Percentiles rank a stretch among this genome's conserved stretches.
Conservation (phyloP, 2,329 filamentous ascomycete genomes). For the Diaporthe vexans region DNA sequence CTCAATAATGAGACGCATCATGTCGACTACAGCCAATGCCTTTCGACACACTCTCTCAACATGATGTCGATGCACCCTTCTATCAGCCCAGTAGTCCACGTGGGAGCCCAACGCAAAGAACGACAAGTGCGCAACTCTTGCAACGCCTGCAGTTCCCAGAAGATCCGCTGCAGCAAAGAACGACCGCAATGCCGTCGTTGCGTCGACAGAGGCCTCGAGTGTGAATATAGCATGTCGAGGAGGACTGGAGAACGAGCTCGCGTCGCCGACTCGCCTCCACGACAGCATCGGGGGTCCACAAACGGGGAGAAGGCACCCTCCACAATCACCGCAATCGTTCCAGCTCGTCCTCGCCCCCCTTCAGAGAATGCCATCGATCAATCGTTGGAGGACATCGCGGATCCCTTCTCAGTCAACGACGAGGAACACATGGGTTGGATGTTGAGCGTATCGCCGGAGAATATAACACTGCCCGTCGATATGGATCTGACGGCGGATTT, state of each 20-base stretch:
- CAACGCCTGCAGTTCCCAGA: constrained; percentile 20
- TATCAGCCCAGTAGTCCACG: constrained; percentile 10
- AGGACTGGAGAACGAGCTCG: constrained; percentile 9
- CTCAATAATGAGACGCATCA: constrained; percentile 9
- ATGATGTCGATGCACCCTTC: constrained; percentile 7
- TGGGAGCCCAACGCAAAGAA: constrained; percentile 8
- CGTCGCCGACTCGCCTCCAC: constrained; percentile 1
- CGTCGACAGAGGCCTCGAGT: constrained; percentile 6
- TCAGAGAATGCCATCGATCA: neutral
- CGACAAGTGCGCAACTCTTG: constrained; percentile 13
- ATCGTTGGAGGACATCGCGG: neutral
- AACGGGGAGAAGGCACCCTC: neutral
- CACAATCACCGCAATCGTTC: neutral
- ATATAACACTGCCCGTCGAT: neutral
- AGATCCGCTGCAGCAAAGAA: constrained; percentile 22
- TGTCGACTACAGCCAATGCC: constrained; percentile 1
- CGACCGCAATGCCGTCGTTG: constrained; percentile 12
- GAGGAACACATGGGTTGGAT: constrained; percentile 3
- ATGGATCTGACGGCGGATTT: neutral
- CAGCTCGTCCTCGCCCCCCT: neutral
- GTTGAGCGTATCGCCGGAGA: neutral
- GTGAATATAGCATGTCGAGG: constrained; percentile 12
- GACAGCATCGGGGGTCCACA: neutral
- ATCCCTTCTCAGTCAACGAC: constrained; percentile 13
- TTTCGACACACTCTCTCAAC: neutral